Evolutionary conservation across 148 eudicot species (phyloP).

Genomic region (Camellia japonica): DNA sequence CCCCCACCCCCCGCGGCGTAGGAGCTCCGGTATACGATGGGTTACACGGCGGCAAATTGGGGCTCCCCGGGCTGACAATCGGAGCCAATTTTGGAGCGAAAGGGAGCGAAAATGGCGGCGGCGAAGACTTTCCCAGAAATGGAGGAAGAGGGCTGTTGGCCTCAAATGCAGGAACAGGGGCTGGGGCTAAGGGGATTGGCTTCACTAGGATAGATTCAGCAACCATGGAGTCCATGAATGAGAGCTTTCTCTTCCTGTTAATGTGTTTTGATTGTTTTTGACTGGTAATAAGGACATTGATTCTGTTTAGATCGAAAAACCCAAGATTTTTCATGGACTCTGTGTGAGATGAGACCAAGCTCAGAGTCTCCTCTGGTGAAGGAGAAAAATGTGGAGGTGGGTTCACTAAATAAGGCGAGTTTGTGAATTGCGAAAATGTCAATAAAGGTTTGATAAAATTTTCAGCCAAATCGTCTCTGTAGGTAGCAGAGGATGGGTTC

Average conservation of each 20-base stretch:
- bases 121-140: constrained; percentile 37
- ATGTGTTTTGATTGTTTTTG: constrained; percentile 26
- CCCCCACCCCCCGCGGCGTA: constrained; percentile 20
- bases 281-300: constrained; percentile 25
- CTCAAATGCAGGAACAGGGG: constrained; percentile 34
- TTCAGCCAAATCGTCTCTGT: constrained; percentile 20
- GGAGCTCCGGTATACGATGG: constrained; percentile 10
- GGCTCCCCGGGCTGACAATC: constrained; percentile 30
- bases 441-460: constrained; percentile 43
- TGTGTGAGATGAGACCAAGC: constrained; percentile 30
- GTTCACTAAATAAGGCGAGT: constrained; percentile 58
- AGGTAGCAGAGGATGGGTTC: constrained; percentile 18
- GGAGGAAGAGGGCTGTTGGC: constrained; percentile 67
- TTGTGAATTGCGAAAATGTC: constrained; percentile 31
- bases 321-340: constrained; percentile 49
- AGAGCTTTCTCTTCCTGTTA: constrained; percentile 19
- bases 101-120: constrained; percentile 31
- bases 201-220: constrained; percentile 26
- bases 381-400: constrained; percentile 26
- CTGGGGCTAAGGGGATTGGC: constrained; percentile 44
- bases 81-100: constrained; percentile 40
- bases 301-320: constrained; percentile 16
- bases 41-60: constrained; percentile 36
- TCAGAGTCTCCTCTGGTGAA: constrained; percentile 25
- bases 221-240: constrained; percentile 1